Evolutionary conservation across 202 grass and related monocot species (phyloP).

Genomic region (Elaeis oleifera): DNA sequence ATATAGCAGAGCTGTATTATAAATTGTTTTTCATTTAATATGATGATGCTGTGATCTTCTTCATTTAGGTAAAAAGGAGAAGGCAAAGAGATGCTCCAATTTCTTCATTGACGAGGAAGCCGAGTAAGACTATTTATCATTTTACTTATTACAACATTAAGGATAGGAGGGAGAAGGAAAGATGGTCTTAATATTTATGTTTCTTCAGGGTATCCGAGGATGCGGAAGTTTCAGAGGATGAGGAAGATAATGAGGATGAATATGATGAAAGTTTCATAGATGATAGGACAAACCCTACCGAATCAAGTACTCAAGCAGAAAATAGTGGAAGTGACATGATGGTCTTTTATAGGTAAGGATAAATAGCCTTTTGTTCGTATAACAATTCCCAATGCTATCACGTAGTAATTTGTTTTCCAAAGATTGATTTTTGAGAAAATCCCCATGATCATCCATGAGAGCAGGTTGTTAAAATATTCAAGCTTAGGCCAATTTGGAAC

Average conservation of each 20-base stretch:
- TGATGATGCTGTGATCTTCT: conserved; percentile 14
- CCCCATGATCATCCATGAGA: too few species aligned
- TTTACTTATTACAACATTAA: neutral
- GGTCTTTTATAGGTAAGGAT: conserved; percentile 65
- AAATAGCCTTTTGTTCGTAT: neutral
- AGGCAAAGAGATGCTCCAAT: conserved; percentile 26
- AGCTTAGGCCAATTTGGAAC: too few species aligned
- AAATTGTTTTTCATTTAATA: conserved; percentile 4
- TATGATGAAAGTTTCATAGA: conserved; percentile 89
- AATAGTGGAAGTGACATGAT: conserved; percentile 43
- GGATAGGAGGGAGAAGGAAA: neutral
- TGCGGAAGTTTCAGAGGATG: conserved; percentile 67
- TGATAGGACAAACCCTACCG: conserved; percentile 47
- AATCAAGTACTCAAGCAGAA: conserved; percentile 35
- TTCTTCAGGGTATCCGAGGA: conserved; percentile 63
- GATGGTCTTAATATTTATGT: neutral
- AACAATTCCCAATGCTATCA: too few species aligned
- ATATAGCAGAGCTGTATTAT: neutral
- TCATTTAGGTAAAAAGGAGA: conserved; percentile 52
- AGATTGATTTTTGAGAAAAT: neutral
- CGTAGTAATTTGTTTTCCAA: too few species aligned
- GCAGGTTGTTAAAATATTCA: too few species aligned
- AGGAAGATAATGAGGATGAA: conserved; percentile 58
- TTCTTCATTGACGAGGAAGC: conserved; percentile 78
- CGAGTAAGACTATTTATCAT: conserved; percentile 47